Evolutionary conservation across 306 rosid species (phyloP).

Genomic region (Fragaria vesca): DNA sequence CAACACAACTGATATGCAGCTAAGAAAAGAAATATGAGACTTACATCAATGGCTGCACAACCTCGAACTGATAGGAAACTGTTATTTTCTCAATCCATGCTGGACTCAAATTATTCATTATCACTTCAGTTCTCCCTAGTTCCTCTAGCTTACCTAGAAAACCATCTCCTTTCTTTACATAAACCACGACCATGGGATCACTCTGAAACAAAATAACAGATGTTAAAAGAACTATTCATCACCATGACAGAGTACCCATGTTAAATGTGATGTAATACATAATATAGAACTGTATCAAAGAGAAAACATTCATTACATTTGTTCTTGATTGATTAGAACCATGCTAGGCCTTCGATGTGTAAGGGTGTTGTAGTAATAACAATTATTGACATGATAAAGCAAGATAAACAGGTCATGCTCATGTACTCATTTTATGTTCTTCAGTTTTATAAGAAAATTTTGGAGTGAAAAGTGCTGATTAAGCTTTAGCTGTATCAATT

Average conservation of each 20-base stretch:
- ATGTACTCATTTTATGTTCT: background rate
- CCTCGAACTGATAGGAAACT: conserved; percentile 75
- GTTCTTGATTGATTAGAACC: too few relatives aligned
- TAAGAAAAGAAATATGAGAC: conserved; percentile 17
- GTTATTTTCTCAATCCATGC: conserved; percentile 69
- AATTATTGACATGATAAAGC: background rate
- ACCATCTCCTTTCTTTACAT: conserved; percentile 47
- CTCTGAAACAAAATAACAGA: conserved; percentile 33
- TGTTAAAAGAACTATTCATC: background rate
- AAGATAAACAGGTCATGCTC: background rate
- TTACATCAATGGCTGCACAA: conserved; percentile 71
- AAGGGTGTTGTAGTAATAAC: background rate
- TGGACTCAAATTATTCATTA: conserved; percentile 65
- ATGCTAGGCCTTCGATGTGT: background rate
- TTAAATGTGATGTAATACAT: background rate
- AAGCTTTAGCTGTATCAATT: background rate
- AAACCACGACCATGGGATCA: conserved; percentile 80
- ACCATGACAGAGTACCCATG: background rate
- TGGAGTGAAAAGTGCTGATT: background rate
- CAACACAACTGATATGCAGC: background rate
- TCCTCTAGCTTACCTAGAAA: conserved; percentile 46
- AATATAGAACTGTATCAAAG: background rate
- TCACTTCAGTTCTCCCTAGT: conserved; percentile 82
- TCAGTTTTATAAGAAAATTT: background rate
- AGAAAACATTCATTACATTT: background rate